A percentile compares a stretch with the other conserved stretches of the same genome.
phyloP scores from a whole-genome alignment of 257 asterid species.

The Primulina huaijiensis region DNA sequence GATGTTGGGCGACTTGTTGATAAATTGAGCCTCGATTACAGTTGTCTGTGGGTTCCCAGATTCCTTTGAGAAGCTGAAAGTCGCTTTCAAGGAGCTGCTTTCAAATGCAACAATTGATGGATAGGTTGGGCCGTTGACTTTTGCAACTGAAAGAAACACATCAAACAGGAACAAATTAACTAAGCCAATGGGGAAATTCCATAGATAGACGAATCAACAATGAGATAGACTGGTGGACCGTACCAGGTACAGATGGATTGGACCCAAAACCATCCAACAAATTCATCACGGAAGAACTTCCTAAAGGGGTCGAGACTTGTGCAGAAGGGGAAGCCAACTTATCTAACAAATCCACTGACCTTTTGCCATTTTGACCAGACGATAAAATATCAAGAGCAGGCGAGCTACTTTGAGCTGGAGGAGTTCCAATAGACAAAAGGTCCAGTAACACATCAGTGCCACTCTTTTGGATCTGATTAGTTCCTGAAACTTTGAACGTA shows the following conservation, averaged over 20 bases:
- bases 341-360: conserved; percentile 47
- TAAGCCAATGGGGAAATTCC: conserved; percentile 2
- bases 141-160: conserved; percentile 43
- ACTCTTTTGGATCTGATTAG: conserved; percentile 51
- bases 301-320: conserved; percentile 39
- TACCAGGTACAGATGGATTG: conserved; percentile 57
- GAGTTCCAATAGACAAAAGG: conserved; percentile 84
- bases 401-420: conserved; percentile 56
- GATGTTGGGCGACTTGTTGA: conserved; percentile 59
- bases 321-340: conserved; percentile 53
- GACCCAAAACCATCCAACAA: conserved; percentile 76
- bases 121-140: conserved; percentile 56
- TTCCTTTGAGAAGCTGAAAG: conserved; percentile 77
- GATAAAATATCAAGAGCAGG: conserved; percentile 50
- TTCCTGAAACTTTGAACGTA: conserved; percentile 39
- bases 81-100: conserved; percentile 65
- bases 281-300: conserved; percentile 76
- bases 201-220: neutral
- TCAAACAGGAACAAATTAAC: conserved; percentile 22
- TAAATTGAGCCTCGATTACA: conserved; percentile 66
- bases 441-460: conserved; percentile 74
- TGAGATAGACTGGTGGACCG: conserved; percentile 19
- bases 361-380: conserved; percentile 47
- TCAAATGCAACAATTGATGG: conserved; percentile 81
- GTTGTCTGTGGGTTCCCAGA: conserved; percentile 69